These are phyloP conservation scores for Cercospora sp. DNA, from an alignment of 2,329 filamentous ascomycete genomes.

Conservation along the genomic window DNA sequence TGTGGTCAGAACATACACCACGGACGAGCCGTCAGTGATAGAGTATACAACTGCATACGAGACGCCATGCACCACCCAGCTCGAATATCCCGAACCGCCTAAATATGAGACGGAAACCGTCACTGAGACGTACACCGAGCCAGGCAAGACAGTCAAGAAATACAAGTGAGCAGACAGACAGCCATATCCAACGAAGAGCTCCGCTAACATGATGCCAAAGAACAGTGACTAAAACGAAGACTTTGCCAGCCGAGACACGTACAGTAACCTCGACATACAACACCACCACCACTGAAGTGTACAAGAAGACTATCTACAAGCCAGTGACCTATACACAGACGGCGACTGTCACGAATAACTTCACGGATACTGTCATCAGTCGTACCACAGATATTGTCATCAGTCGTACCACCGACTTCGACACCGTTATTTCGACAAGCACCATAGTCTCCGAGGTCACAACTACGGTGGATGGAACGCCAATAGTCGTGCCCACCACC, in stretches of 20 bases:
- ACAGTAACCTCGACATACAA: neutral
- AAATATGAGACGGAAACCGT: neutral
- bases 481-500: neutral
- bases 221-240: neutral
- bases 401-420: neutral
- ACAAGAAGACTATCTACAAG: neutral
- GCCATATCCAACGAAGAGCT: neutral
- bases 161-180: neutral
- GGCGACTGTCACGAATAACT: neutral
- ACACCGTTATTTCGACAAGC: neutral
- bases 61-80: neutral
- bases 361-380: neutral
- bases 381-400: neutral
- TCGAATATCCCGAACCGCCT: neutral
- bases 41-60: neutral
- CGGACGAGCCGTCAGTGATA: neutral
- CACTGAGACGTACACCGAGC: constrained; percentile 1
- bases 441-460: neutral
- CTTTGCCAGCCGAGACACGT: neutral
- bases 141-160: constrained; percentile 1
- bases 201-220: neutral
- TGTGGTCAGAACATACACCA: constrained; percentile 6
- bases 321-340: neutral
- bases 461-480: neutral
- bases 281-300: neutral